These are phyloP conservation scores for Pseudozyma tsukubaensis DNA, from an alignment of 1,284 basidiomycete genomes.

Conservation along the genomic window DNA sequence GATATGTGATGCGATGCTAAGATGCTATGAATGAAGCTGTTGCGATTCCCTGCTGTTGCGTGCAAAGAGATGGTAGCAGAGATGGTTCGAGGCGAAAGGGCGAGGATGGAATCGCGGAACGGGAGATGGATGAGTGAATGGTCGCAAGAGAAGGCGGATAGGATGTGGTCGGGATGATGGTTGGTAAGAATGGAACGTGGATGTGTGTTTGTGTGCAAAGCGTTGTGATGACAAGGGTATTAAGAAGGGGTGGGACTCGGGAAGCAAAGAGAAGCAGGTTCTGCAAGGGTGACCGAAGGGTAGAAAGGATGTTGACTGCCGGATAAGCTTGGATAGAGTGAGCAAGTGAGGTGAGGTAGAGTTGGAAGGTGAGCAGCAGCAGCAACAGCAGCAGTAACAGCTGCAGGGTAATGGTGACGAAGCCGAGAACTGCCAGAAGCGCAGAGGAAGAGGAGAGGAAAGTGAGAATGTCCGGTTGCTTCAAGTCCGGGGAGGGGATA, in stretches of 20 bases:
- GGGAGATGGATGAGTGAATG: neutral
- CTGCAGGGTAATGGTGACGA: neutral
- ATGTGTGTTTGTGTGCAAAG: neutral
- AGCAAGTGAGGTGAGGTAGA: neutral
- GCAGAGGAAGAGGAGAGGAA: neutral
- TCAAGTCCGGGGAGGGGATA: slow-evolving; percentile 28
- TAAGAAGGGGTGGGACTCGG: neutral
- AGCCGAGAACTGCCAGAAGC: neutral
- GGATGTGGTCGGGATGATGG: neutral
- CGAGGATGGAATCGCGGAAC: too few relatives aligned
- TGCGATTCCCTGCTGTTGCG: too few relatives aligned
- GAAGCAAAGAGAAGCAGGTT: neutral
- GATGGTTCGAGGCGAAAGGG: too few relatives aligned
- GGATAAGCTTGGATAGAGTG: neutral
- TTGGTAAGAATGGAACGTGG: neutral
- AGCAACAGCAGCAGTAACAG: neutral
- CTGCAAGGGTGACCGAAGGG: neutral
- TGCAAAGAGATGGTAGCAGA: too few relatives aligned
- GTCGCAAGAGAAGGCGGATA: neutral
- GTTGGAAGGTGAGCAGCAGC: neutral
- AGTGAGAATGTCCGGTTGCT: slow-evolving; percentile 12
- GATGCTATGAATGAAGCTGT: too few relatives aligned
- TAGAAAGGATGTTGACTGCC: neutral
- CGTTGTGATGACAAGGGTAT: neutral
- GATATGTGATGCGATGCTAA: too few relatives aligned